A percentile compares a stretch with the other conserved stretches of the same genome.
These are phyloP conservation scores for Talaromyces rugulosus DNA, from an alignment of 2,329 filamentous ascomycete species.

Conservation along the genomic window DNA sequence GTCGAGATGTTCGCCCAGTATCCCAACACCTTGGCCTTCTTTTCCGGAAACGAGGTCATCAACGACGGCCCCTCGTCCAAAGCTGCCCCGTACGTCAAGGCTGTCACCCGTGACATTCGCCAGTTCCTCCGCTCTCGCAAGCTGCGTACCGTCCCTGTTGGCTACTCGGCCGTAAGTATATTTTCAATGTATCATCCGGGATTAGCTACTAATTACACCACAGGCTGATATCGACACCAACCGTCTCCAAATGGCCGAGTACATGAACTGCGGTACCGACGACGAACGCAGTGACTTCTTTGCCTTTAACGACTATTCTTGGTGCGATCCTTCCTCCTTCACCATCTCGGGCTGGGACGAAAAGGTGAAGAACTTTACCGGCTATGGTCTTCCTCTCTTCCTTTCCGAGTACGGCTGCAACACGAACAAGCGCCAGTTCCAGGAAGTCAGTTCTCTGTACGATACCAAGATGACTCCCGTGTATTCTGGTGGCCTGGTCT, in stretches of 20 bases:
- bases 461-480: slow-evolving; percentile 74
- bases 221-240: slow-evolving; percentile 77
- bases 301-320: slow-evolving; percentile 79
- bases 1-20: slow-evolving; percentile 80
- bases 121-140: slow-evolving; percentile 61
- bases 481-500: slow-evolving; percentile 94
- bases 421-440: slow-evolving; percentile 74
- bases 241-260: slow-evolving; percentile 78
- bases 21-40: slow-evolving; percentile 81
- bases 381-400: slow-evolving; percentile 87
- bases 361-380: slow-evolving; percentile 82
- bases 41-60: slow-evolving; percentile 78
- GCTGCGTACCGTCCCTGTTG: slow-evolving; percentile 66
- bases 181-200: background rate
- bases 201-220: background rate
- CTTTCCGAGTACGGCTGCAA: slow-evolving; percentile 93
- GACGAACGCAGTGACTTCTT: slow-evolving; percentile 84
- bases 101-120: slow-evolving; percentile 71
- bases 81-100: slow-evolving; percentile 71
- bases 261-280: slow-evolving; percentile 89
- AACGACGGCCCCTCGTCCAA: slow-evolving; percentile 63
- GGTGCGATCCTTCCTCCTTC: slow-evolving; percentile 77
- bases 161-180: slow-evolving; percentile 55
- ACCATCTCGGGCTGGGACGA: slow-evolving; percentile 71
- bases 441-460: slow-evolving; percentile 78